Evolutionary conservation across 345 rosid species (phyloP), one percentile per base, ranked within the genome.

Genomic region (Anacardium occidentale): DNA sequence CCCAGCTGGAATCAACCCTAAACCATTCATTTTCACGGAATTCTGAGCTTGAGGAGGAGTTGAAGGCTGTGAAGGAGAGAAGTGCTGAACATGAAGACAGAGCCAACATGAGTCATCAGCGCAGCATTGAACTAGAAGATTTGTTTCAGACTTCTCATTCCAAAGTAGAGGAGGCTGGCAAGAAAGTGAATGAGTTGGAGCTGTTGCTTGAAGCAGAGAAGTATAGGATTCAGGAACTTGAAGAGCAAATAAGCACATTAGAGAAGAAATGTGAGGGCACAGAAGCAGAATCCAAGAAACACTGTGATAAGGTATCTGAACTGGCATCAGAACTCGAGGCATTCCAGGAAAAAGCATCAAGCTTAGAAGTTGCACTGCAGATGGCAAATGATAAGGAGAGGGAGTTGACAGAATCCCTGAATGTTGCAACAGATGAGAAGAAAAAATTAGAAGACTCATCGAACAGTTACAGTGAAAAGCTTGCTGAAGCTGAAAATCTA

Each of bases 201-300:
- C 79, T 96, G 90, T 79, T 96, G 58, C 98, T 93, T 22, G 92
- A 90, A 83, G 83, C 99, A n/a, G 95, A 90, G 78, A 93, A 91
- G 66, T 83, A 81, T 78, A 88, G 92, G 81, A 96, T 89, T 74
- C 95, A 90, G 79, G 98, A 96, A 76, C 97, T 91, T 69, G 97
- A 90, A 77, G 97, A 91, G 77, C 96, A 90, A 79, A 69, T 87
- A 62, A 75, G 83, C 73, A 54, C 80, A 47, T 72, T 93, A 55
- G 92, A 93, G 79, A 96, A 83, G 84, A 93, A 89, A 81, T 81
- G 75, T 40, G 84, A 62, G 10, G 90, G 85, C 47, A 78, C 90
- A 32, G 99, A 93, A 80, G 87, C 83, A 32, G 89, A 87, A 54
- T 83, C 91, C 47, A 81, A 82, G 70, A 82, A 79, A 70, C 57